phyloP scores from a whole-genome alignment of 1,139 yeast genomes.

The Geotrichum cucujoidarum region DNA sequence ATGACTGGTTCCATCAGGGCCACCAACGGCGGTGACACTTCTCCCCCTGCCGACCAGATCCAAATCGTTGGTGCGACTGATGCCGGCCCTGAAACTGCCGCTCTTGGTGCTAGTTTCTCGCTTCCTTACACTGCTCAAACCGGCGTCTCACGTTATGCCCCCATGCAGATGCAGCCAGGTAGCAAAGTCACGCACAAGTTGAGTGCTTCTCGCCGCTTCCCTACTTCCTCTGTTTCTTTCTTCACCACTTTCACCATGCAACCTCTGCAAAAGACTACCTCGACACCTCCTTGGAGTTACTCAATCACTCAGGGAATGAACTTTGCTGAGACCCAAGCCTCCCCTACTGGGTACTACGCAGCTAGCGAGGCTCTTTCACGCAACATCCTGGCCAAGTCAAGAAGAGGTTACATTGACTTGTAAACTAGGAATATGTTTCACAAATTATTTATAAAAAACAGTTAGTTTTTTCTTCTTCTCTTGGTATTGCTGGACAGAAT shows the following conservation, averaged over 20 bases:
- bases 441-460: too few relatives aligned
- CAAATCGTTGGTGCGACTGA: slow-evolving; percentile 31
- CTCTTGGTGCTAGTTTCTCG: slow-evolving; percentile 33
- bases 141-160: slow-evolving; percentile 71
- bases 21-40: slow-evolving; percentile 39
- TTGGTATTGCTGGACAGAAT: too few relatives aligned
- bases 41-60: slow-evolving; percentile 40
- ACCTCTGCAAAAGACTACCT: slow-evolving; percentile 52
- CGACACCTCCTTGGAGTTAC: slow-evolving; percentile 82
- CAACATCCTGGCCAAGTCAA: slow-evolving; percentile 19
- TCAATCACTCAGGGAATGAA: slow-evolving; percentile 57
- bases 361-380: slow-evolving; percentile 24
- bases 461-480: too few relatives aligned
- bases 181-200: slow-evolving; percentile 49
- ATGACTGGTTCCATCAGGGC: slow-evolving; percentile 59
- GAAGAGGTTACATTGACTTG: slow-evolving; percentile 17
- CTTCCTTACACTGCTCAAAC: slow-evolving; percentile 72
- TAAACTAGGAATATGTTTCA: too few relatives aligned
- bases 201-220: slow-evolving; percentile 30
- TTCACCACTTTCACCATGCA: slow-evolving; percentile 40
- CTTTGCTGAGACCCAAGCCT: slow-evolving; percentile 44
- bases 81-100: slow-evolving; percentile 35
- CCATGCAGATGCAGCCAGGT: slow-evolving; percentile 88
- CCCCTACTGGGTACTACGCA: slow-evolving; percentile 29
- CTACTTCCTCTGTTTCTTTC: slow-evolving; percentile 64